phyloP scores from a whole-genome alignment of 805 yeast genomes.

The Wickerhamiella qilinensis region DNA sequence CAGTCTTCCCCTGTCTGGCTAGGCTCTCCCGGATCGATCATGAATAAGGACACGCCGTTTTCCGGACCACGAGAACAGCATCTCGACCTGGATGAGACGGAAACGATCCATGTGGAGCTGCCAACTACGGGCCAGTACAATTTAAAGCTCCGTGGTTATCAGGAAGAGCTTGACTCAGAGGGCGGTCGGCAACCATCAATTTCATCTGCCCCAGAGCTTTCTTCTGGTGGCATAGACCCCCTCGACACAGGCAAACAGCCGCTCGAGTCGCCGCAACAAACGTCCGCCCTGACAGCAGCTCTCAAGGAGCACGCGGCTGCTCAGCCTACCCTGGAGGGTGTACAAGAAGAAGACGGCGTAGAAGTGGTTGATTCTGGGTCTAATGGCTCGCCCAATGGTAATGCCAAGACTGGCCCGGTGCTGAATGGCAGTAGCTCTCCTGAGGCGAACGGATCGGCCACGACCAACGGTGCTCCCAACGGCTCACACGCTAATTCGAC shows the following conservation, averaged over 20 bases:
- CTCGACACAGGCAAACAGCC: background rate
- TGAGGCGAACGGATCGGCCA: background rate
- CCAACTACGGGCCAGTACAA: background rate
- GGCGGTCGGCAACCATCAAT: no score
- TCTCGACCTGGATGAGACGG: background rate
- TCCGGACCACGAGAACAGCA: slow-evolving; percentile 4
- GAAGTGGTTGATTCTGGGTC: no score
- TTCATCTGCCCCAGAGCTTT: background rate
- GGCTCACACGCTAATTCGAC: background rate
- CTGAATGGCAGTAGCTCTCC: background rate
- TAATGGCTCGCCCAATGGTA: background rate
- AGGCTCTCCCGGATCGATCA: slow-evolving; percentile 5
- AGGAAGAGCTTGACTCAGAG: background rate
- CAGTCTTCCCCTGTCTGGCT: slow-evolving; percentile 12
- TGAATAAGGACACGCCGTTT: slow-evolving; percentile 11
- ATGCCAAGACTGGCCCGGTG: background rate
- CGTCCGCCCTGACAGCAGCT: background rate
- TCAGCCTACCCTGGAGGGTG: background rate
- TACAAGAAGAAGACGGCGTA: background rate
- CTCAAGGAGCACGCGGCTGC: no score
- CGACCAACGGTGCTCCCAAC: background rate
- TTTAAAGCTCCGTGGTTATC: background rate
- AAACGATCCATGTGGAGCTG: background rate
- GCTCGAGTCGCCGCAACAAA: background rate
- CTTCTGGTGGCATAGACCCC: background rate